Evolutionary conservation across 148 eudicot species (phyloP).

Genomic region (Diospyros lotus): DNA sequence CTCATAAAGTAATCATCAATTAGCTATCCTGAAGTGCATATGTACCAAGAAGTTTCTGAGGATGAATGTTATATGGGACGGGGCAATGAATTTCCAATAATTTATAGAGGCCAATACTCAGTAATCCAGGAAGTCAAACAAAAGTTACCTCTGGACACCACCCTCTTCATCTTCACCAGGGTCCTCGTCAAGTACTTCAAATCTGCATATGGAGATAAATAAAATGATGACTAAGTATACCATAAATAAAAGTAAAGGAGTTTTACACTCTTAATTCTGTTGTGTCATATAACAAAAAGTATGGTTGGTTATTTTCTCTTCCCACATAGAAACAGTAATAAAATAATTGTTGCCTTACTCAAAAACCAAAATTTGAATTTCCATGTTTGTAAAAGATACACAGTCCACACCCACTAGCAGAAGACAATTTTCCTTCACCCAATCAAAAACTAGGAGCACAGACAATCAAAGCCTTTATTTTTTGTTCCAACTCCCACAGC

Average conservation of each 20-base stretch:
- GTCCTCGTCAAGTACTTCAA: constrained; percentile 93
- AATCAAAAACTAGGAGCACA: background rate
- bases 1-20: too few relatives aligned
- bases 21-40: too few relatives aligned
- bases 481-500: background rate
- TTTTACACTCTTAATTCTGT: too few relatives aligned
- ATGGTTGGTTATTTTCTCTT: too few relatives aligned
- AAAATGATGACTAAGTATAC: background rate
- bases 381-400: too few relatives aligned
- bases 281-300: too few relatives aligned
- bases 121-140: background rate
- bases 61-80: too few relatives aligned
- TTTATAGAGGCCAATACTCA: background rate
- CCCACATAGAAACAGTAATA: too few relatives aligned
- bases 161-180: constrained; percentile 96
- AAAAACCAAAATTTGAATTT: too few relatives aligned
- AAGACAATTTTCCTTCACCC: background rate
- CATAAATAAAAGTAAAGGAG: background rate
- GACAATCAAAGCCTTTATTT: constrained; percentile 9
- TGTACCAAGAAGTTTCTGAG: too few relatives aligned
- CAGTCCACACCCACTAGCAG: background rate
- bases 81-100: background rate
- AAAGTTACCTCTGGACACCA: constrained; percentile 72
- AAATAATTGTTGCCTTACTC: too few relatives aligned
- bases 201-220: constrained; percentile 32